These are phyloP conservation scores for Yamadazyma sp. DNA, from an alignment of 805 yeast genomes.

Conservation along the genomic window DNA sequence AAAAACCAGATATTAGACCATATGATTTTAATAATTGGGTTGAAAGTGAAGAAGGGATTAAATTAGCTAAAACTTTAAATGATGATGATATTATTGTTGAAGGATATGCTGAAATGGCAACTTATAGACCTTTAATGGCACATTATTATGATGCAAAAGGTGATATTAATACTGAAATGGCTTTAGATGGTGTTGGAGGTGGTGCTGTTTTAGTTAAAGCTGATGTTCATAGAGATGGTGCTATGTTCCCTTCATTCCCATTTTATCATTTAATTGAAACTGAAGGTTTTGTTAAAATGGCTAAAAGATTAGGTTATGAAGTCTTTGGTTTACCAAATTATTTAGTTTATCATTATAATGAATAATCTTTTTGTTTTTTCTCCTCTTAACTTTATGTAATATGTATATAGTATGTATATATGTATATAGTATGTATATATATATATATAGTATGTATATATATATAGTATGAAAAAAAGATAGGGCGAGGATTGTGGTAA, in stretches of 20 bases:
- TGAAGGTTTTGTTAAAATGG: slow-evolving; percentile 99
- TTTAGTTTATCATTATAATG: slow-evolving; percentile 87
- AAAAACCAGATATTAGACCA: slow-evolving; percentile 65
- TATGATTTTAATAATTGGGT: slow-evolving; percentile 98
- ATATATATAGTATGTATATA: too few species aligned
- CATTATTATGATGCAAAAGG: slow-evolving; percentile 70
- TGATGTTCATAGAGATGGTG: slow-evolving; percentile 98
- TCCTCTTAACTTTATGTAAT: too few species aligned
- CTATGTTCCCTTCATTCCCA: slow-evolving; percentile 98
- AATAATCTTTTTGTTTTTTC: slow-evolving; percentile 40
- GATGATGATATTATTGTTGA: slow-evolving; percentile 94
- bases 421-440: too few species aligned
- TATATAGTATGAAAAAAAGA: too few species aligned
- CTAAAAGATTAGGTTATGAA: slow-evolving; percentile 86
- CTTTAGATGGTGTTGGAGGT: slow-evolving; percentile 96
- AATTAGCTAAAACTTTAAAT: slow-evolving; percentile 65
- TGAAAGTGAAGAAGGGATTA: slow-evolving; percentile 74
- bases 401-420: too few species aligned
- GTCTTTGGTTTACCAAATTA: slow-evolving; percentile 94
- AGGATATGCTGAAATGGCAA: slow-evolving; percentile 90
- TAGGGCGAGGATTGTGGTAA: too few species aligned
- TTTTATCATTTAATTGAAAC: slow-evolving; percentile 96
- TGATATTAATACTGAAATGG: slow-evolving; percentile 65
- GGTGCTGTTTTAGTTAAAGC: slow-evolving; percentile 95
- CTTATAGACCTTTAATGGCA: slow-evolving; percentile 95